These are phyloP conservation scores for Polygonum maritimum DNA, from an alignment of 148 eudicot genomes.

Conservation along the genomic window DNA sequence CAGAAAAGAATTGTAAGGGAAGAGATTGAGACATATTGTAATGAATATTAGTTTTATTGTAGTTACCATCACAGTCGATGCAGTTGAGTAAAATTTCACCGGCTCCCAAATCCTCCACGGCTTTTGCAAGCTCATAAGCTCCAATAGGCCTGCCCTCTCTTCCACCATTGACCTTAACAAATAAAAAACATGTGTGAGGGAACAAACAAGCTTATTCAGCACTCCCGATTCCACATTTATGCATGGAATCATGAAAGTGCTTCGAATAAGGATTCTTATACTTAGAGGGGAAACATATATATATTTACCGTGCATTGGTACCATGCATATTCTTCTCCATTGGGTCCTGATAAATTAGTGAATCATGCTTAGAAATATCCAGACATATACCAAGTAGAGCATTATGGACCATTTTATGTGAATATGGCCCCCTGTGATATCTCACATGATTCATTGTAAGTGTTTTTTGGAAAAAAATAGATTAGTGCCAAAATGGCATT, in stretches of 20 bases:
- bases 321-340: conserved; percentile 96
- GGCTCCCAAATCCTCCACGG: conserved; percentile 94
- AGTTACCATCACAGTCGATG: conserved; percentile 92
- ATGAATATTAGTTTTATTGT: background rate
- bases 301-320: conserved; percentile 88
- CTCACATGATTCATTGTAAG: no score
- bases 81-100: conserved; percentile 94
- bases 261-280: background rate
- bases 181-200: background rate
- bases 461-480: no score
- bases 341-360: conserved; percentile 58
- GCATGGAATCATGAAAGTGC: background rate
- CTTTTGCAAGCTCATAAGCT: conserved; percentile 98
- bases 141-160: conserved; percentile 93
- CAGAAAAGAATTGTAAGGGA: background rate
- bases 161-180: conserved; percentile 83
- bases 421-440: no score
- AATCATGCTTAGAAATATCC: background rate
- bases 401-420: no score
- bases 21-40: background rate
- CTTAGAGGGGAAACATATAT: background rate
- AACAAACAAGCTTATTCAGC: background rate
- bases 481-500: no score
- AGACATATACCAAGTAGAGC: background rate
- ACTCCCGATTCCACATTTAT: background rate